Conservation (phyloP, 305 asterid species). For the Fraxinus platypoda region DNA sequence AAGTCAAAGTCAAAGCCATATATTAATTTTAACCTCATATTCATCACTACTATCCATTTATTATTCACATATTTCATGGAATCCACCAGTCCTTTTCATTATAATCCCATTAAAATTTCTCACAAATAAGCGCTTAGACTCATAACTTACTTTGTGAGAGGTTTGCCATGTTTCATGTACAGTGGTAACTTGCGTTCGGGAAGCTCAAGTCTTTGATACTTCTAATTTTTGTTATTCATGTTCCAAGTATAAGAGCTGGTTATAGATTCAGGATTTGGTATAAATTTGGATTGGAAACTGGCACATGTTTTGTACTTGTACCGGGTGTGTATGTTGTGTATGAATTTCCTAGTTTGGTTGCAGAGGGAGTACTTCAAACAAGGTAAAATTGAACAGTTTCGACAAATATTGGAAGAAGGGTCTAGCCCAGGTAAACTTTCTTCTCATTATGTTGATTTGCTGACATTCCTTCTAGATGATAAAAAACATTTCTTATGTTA, state of each 20-base stretch:
- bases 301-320: conserved; percentile 1
- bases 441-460: conserved; percentile 3
- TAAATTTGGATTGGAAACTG: conserved; percentile 9
- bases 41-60: background rate
- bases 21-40: no score
- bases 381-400: conserved; percentile 85
- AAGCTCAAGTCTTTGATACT: background rate
- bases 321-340: background rate
- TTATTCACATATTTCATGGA: background rate
- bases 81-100: background rate
- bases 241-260: conserved; percentile 14
- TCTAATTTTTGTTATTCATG: conserved; percentile 6
- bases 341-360: conserved; percentile 30
- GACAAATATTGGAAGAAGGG: conserved; percentile 96
- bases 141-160: background rate
- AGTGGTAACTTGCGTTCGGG: conserved; percentile 4
- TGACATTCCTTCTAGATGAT: conserved; percentile 16
- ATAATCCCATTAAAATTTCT: background rate
- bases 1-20: background rate
- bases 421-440: conserved; percentile 82
- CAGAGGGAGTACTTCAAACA: conserved; percentile 99
- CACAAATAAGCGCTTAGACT: background rate
- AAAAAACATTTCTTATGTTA: conserved; percentile 1
- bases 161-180: conserved; percentile 14
- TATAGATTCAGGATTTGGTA: background rate